A percentile compares a stretch with the other conserved stretches of the same genome.
phyloP scores from a whole-genome alignment of 495 filamentous ascomycete species.

The Aspergillus ostianus region DNA sequence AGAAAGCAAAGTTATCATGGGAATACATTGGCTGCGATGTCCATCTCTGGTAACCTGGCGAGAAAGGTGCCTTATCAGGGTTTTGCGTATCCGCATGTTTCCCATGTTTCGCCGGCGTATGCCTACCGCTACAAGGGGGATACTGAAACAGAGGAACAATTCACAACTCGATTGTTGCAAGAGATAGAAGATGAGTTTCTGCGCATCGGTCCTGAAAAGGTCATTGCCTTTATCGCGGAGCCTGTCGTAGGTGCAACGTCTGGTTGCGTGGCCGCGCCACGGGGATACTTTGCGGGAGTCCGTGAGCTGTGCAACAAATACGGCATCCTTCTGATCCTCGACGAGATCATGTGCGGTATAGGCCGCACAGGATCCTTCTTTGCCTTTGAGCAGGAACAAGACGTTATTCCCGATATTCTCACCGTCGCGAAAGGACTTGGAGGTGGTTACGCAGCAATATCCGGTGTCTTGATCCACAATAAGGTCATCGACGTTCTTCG shows the following conservation, averaged over 20 bases:
- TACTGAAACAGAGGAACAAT: conserved; percentile 33
- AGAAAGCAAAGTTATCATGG: conserved; percentile 61
- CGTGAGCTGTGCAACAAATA: conserved; percentile 39
- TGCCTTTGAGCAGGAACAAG: conserved; percentile 38
- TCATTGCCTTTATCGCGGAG: conserved; percentile 65
- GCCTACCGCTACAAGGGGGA: conserved; percentile 33
- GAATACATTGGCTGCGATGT: conserved; percentile 57
- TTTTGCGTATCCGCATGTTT: conserved; percentile 17
- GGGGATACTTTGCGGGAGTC: conserved; percentile 38
- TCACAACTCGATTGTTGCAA: conserved; percentile 38
- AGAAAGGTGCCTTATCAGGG: conserved; percentile 25
- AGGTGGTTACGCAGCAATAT: conserved; percentile 38
- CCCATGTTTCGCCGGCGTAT: conserved; percentile 37
- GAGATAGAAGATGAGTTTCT: conserved; percentile 66
- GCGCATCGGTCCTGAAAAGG: conserved; percentile 56
- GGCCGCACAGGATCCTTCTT: conserved; percentile 39
- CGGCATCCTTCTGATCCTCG: conserved; percentile 40
- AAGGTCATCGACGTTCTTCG: conserved; percentile 32
- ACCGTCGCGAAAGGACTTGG: conserved; percentile 42
- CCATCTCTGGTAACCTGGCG: conserved; percentile 51
- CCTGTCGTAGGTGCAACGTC: conserved; percentile 54
- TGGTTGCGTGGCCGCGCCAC: conserved; percentile 39
- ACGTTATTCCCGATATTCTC: conserved; percentile 39
- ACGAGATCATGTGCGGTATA: conserved; percentile 47
- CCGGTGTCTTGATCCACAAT: conserved; percentile 33